Percentiles rank a stretch among this genome's conserved stretches.
phyloP scores from a whole-genome alignment of 345 rosid genomes.

The Zanthoxylum bungeanum region DNA sequence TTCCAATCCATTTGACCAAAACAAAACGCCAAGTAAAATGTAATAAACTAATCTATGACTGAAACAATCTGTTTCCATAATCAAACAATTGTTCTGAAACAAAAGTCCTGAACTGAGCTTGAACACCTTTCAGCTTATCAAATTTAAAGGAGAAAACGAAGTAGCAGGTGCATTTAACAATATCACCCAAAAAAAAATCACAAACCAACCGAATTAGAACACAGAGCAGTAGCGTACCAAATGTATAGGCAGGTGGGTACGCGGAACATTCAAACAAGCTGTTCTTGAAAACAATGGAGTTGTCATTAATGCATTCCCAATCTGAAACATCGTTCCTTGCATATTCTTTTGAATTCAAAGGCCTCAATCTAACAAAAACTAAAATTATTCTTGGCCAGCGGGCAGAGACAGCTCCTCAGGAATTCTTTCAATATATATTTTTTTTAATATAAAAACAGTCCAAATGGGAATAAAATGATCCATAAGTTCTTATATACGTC shows the following conservation, averaged over 20 bases:
- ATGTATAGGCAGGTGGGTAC: slow-evolving; percentile 58
- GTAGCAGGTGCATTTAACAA: neutral
- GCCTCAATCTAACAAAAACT: slow-evolving; percentile 65
- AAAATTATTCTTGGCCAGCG: slow-evolving; percentile 39
- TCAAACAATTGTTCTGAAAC: too few species aligned
- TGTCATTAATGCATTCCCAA: slow-evolving; percentile 65
- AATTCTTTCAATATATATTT: too few species aligned
- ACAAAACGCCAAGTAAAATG: too few species aligned
- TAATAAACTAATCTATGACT: too few species aligned
- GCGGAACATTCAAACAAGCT: slow-evolving; percentile 52
- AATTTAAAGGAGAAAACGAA: neutral
- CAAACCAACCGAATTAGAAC: neutral
- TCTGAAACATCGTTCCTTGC: slow-evolving; percentile 49
- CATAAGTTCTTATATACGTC: too few species aligned
- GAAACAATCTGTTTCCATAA: too few species aligned
- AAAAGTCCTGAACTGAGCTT: neutral
- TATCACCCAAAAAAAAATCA: neutral
- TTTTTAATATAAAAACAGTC: too few species aligned
- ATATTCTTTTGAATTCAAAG: slow-evolving; percentile 53
- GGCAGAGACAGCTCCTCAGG: slow-evolving; percentile 19
- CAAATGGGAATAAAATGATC: too few species aligned
- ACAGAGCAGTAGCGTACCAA: slow-evolving; percentile 38
- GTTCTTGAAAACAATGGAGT: slow-evolving; percentile 50
- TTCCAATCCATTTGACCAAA: too few species aligned
- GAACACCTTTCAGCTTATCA: neutral